phyloP scores from a whole-genome alignment of 768 basidiomycete species.

The Leccinum disarticulatum region DNA sequence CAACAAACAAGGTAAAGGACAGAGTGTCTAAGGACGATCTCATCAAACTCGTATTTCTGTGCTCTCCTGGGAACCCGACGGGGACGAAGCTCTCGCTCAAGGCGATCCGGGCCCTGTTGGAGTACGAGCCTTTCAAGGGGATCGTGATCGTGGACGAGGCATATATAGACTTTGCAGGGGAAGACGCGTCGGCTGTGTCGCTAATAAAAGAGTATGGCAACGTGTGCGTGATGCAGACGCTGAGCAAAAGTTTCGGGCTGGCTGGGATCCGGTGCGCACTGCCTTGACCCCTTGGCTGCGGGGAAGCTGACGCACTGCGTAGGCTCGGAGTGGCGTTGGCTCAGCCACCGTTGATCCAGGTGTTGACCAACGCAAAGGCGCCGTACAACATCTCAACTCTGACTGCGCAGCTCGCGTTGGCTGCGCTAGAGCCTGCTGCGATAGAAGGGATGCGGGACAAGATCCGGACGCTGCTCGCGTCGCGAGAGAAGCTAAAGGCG shows the following conservation, averaged over 20 bases:
- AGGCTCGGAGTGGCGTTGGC: slow-evolving; percentile 91
- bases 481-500: slow-evolving; percentile 54
- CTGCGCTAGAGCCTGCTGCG: slow-evolving; percentile 71
- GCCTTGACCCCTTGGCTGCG: not conserved
- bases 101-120: slow-evolving; percentile 66
- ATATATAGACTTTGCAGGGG: slow-evolving; percentile 88
- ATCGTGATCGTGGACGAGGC: slow-evolving; percentile 96
- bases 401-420: slow-evolving; percentile 76
- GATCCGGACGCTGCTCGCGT: slow-evolving; percentile 53
- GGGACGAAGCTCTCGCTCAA: slow-evolving; percentile 80
- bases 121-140: slow-evolving; percentile 83
- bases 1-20: slow-evolving; percentile 65
- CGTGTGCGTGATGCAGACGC: slow-evolving; percentile 91
- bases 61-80: slow-evolving; percentile 97
- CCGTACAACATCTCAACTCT: slow-evolving; percentile 96
- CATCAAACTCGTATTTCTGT: slow-evolving; percentile 92
- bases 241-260: slow-evolving; percentile 95
- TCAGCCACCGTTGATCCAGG: slow-evolving; percentile 85
- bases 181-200: slow-evolving; percentile 59
- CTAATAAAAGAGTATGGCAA: slow-evolving; percentile 84
- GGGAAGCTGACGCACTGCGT: not conserved
- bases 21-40: slow-evolving; percentile 65
- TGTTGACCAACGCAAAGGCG: slow-evolving; percentile 93
- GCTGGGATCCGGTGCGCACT: slow-evolving; percentile 84
- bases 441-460: slow-evolving; percentile 65